Percentiles rank a stretch among this genome's conserved stretches.
Conservation (phyloP, 495 filamentous ascomycete genomes). For the Recurvomyces mirabilis region DNA sequence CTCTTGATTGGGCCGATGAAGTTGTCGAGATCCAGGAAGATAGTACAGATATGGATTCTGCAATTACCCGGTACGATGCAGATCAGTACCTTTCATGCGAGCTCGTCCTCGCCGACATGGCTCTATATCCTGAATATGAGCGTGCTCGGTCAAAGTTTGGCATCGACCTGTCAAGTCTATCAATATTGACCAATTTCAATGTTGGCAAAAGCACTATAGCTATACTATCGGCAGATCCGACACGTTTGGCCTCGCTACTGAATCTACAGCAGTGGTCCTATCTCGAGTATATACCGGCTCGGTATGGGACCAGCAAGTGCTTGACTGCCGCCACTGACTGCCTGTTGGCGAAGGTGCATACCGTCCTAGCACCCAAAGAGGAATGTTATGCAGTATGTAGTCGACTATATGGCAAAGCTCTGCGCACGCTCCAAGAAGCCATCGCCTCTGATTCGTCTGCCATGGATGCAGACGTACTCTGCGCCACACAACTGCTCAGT, state of each 20-base stretch:
- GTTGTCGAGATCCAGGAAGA: background rate
- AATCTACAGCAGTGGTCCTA: conserved; percentile 11
- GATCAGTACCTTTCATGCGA: background rate
- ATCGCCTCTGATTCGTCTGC: conserved; percentile 10
- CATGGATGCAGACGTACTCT: conserved; percentile 22
- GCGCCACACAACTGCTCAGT: conserved; percentile 24
- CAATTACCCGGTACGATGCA: background rate
- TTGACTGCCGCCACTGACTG: conserved; percentile 15
- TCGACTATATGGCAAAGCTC: conserved; percentile 20
- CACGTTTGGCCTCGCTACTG: conserved; percentile 7
- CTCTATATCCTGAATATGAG: conserved; percentile 6
- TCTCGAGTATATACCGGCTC: conserved; percentile 10
- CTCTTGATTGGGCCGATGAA: background rate
- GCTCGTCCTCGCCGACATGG: background rate
- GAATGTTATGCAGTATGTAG: conserved; percentile 1
- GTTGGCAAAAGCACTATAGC: conserved; percentile 17
- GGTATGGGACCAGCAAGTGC: conserved; percentile 11
- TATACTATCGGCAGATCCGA: conserved; percentile 9
- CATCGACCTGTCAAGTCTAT: conserved; percentile 12
- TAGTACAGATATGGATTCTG: too few species aligned
- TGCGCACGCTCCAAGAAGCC: conserved; percentile 23
- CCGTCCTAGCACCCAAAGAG: conserved; percentile 2
- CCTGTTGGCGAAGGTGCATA: conserved; percentile 13
- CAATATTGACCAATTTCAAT: conserved; percentile 17
- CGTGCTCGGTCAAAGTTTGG: conserved; percentile 10